Conservation (phyloP, 148 eudicot genomes). For the Fallopia convolvulus region DNA sequence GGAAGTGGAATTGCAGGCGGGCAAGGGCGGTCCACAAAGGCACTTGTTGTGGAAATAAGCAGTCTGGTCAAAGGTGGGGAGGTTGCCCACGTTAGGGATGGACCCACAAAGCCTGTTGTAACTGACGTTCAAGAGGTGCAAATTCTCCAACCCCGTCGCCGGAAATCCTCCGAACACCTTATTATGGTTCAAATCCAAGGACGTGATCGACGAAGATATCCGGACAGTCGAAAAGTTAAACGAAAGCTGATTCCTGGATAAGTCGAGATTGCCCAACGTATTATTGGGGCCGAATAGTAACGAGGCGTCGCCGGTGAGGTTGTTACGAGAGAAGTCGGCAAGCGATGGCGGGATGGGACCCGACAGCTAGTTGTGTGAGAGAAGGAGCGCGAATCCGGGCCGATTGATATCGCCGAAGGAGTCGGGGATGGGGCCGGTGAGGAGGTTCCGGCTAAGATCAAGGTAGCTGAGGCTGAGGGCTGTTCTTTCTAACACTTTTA, state of each 20-base stretch:
- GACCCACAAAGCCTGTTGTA: constrained; percentile 45
- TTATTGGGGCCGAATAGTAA: constrained; percentile 36
- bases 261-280: constrained; percentile 7
- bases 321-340: constrained; percentile 31
- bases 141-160: constrained; percentile 12
- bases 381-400: neutral
- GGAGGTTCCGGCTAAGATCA: constrained; percentile 16
- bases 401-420: constrained; percentile 12
- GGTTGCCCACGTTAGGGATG: constrained; percentile 38
- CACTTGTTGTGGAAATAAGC: constrained; percentile 40
- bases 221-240: constrained; percentile 32
- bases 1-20: neutral
- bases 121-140: constrained; percentile 34
- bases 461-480: constrained; percentile 8
- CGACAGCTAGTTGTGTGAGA: neutral
- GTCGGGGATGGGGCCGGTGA: constrained; percentile 24
- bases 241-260: constrained; percentile 31
- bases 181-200: constrained; percentile 44
- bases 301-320: constrained; percentile 39
- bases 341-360: neutral
- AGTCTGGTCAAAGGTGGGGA: constrained; percentile 22
- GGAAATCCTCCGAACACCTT: constrained; percentile 41
- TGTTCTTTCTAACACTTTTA: too few species aligned
- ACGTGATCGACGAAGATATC: constrained; percentile 17
- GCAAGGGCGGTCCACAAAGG: constrained; percentile 52